Base-by-base conservation (phyloP, 2,329 filamentous ascomycete genomes). In the Arthrinium puccinioides region DNA sequence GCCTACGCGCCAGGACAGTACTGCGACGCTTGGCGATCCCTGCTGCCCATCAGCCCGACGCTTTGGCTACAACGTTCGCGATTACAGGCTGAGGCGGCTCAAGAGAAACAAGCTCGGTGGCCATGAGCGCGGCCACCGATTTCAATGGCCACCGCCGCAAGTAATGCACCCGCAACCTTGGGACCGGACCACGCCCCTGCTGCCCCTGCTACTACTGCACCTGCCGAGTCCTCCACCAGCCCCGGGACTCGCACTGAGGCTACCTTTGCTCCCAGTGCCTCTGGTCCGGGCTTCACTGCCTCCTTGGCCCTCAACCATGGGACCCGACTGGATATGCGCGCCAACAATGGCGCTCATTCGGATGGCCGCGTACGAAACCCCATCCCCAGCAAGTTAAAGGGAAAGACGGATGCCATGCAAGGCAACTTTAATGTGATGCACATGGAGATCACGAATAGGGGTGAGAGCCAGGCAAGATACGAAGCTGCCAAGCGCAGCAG, bases 381-480 rank as follows among this genome's bases (percentile, higher is more conserved):
- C 2, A 68, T 81, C 3, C 76, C 78, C 5, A 76, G 69, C 54
- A 80, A 79, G 53, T 61, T 81, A 37, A 76, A 79, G 51, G 73
- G 74, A 42, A 74, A 71, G 45, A 70, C 72, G 15, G 67, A 72
- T 44, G 62, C 64, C 19, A 70, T 68, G 48, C 73, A 72, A 42
- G 76, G 76, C 20, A 79, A 78, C 46, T 82, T 82, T 52, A 64
- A 67, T 31, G 73, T 81, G 27, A 78, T 82, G 69, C 74, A 79
- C 39, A 78, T 82, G 63, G 67, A 71, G 23, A 61, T 74, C 19
- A 50, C 52, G 16, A 61, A 60, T 39, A 64, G 59, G 51, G 58
- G 62, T 43, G 64, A 69, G 40, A 64, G 67, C 26, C 60, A 69
- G 35, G 62, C 69, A 27, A 63, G 72, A 32, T 66, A 72, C 50